Evolutionary conservation across 1,284 basidiomycete genomes (phyloP).

Genomic region (Limonomyces culmigenus): DNA sequence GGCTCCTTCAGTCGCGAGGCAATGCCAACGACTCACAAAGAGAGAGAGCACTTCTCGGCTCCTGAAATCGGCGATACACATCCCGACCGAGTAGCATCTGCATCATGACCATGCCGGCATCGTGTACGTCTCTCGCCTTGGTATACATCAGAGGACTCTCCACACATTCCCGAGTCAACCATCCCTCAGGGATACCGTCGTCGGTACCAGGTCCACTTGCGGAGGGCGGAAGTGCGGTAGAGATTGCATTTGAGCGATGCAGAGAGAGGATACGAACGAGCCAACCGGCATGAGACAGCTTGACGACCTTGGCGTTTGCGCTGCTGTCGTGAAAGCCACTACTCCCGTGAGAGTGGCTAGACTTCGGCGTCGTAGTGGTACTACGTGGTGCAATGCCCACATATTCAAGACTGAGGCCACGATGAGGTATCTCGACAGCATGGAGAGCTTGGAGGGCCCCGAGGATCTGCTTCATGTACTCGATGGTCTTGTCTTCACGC

Average conservation of each 20-base stretch:
- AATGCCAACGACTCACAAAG: no score
- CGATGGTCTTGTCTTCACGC: slow-evolving; percentile 47
- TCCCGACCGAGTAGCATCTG: slow-evolving; percentile 64
- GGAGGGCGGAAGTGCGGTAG: slow-evolving; percentile 18
- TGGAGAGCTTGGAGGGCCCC: slow-evolving; percentile 50
- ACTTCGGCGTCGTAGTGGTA: no score
- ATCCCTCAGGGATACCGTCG: slow-evolving; percentile 34
- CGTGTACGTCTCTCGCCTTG: slow-evolving; percentile 53
- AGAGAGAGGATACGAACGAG: slow-evolving; percentile 49
- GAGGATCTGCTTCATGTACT: slow-evolving; percentile 54
- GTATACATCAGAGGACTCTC: slow-evolving; percentile 59
- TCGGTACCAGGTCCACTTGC: slow-evolving; percentile 28
- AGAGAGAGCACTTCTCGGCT: no score
- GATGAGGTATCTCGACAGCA: no score
- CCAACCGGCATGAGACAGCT: slow-evolving; percentile 46
- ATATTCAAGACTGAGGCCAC: slow-evolving; percentile 36
- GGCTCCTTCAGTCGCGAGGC: no score
- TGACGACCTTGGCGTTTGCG: slow-evolving; percentile 39
- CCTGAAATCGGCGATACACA: no score
- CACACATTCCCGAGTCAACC: slow-evolving; percentile 50
- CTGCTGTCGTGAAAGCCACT: slow-evolving; percentile 28
- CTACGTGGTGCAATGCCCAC: slow-evolving; percentile 44
- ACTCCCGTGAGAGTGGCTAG: no score
- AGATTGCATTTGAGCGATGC: slow-evolving; percentile 59
- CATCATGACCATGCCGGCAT: slow-evolving; percentile 52